Evolutionary conservation across 2,329 filamentous ascomycete species (phyloP).

Genomic region (Didymella pinodella): DNA sequence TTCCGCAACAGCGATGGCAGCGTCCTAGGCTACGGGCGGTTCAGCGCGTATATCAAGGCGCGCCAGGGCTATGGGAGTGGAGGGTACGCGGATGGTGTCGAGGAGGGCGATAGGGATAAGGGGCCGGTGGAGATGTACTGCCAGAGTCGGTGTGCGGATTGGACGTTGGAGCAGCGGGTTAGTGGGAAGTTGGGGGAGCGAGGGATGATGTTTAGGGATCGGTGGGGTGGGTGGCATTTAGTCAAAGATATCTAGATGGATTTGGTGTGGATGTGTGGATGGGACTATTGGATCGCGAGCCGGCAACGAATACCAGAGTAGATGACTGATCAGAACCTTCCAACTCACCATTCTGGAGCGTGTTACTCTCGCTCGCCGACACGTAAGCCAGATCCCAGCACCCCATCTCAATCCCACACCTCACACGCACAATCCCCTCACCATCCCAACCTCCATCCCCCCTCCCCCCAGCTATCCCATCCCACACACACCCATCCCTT

Average conservation of each 20-base stretch:
- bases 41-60: conserved; percentile 26
- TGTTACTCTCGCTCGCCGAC: too few species aligned
- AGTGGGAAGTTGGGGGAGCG: conserved; percentile 19
- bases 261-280: neutral
- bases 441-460: too few species aligned
- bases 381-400: too few species aligned
- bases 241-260: conserved; percentile 24
- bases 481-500: too few species aligned
- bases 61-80: conserved; percentile 1
- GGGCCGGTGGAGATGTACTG: conserved; percentile 30
- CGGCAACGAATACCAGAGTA: too few species aligned
- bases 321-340: too few species aligned
- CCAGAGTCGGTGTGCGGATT: conserved; percentile 23
- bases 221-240: conserved; percentile 26
- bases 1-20: conserved; percentile 24
- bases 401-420: too few species aligned
- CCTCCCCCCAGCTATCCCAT: too few species aligned
- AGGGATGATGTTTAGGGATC: conserved; percentile 30
- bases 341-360: too few species aligned
- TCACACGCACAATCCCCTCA: too few species aligned
- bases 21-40: conserved; percentile 16
- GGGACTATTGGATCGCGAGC: too few species aligned
- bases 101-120: conserved; percentile 17
- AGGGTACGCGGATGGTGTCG: conserved; percentile 20
- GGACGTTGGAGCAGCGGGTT: conserved; percentile 29